Base-by-base conservation (phyloP, 345 rosid species). In the Lepidium aucheri region DNA sequence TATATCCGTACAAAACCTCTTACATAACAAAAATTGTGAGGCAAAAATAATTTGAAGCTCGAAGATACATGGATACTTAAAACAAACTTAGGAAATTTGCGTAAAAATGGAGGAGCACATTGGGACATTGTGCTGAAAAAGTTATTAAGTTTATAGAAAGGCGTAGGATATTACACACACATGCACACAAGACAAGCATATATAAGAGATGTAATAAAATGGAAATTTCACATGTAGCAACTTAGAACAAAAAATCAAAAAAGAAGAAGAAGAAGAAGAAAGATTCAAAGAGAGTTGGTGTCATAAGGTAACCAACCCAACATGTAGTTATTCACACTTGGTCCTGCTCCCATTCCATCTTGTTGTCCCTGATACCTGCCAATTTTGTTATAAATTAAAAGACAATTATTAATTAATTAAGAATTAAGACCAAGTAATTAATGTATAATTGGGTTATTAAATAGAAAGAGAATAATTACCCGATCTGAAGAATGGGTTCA, bases 401-500 rank as follows among this genome's bases (percentile, higher is more conserved):
- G 2, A 2, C 4, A 24, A 24, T 24, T 24, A 24, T 1, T 24
- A 24, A 24, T 24, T 1, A 3, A 3, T 20, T 20, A 20, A n/a
- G n/a, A n/a, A n/a, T n/a, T 2, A 11, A 40, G 10, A 57, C 3
- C 18, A 32, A 52, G n/a, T 5, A 1, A 4, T 5, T 2, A 47
- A 14, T 2, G 6, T 3, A 32, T 30, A 4, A 2, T 39, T 9
- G 22, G 22, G 22, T 20, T 20, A 2, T 20, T 1, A 1, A 20
- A 57, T 7, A 16, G 11, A 40, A 6, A 41, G 49, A 30, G 13
- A 6, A 11, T 10, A 52, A 70, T 17, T 87, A 93, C 98, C 98
- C 94, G 13, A 90, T 89, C 58, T 93, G 98, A 67, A 90, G 73
- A 17, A 94, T 87, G 24, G 98, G 97, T 64, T 90, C 96, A 57